Conservation (phyloP, 2,329 filamentous ascomycete species). For the Talaromyces verruculosus region DNA sequence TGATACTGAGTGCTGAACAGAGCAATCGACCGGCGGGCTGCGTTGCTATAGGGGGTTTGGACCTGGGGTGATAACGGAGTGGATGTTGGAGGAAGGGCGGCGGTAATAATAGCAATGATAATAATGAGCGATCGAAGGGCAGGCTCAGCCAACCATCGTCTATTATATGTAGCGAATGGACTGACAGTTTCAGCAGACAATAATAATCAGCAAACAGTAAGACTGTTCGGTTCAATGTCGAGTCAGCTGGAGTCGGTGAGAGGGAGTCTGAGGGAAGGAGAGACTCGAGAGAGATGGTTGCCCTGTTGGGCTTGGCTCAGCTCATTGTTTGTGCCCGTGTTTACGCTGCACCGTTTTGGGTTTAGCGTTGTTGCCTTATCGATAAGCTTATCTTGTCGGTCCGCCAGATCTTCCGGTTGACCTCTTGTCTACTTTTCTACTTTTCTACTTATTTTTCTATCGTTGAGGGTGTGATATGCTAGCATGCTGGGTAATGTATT, state of each 20-base stretch:
- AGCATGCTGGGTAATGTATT: not conserved
- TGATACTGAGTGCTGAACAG: not conserved
- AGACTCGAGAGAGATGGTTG: not conserved
- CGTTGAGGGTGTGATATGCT: not conserved
- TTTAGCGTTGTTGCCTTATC: conserved; percentile 13
- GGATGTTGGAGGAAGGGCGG: conserved; percentile 1
- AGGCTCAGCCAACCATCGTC: conserved; percentile 5
- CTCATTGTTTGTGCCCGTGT: conserved; percentile 20
- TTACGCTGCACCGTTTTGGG: conserved; percentile 21
- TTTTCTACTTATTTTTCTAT: not conserved
- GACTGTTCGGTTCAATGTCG: not conserved
- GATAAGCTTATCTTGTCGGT: conserved; percentile 3
- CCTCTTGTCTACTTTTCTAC: not conserved
- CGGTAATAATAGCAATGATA: conserved; percentile 8
- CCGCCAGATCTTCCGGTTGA: not conserved
- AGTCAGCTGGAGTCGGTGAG: conserved; percentile 18
- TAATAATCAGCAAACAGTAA: not conserved
- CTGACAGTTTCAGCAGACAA: not conserved
- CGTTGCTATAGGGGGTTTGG: not conserved
- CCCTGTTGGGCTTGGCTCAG: conserved; percentile 20
- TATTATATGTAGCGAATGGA: not conserved
- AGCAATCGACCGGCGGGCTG: not conserved
- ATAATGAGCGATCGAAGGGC: conserved; percentile 13
- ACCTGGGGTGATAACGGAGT: not conserved
- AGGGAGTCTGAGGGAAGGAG: not conserved